Base-by-base conservation (phyloP, 768 basidiomycete genomes). In the Suillus discolor region DNA sequence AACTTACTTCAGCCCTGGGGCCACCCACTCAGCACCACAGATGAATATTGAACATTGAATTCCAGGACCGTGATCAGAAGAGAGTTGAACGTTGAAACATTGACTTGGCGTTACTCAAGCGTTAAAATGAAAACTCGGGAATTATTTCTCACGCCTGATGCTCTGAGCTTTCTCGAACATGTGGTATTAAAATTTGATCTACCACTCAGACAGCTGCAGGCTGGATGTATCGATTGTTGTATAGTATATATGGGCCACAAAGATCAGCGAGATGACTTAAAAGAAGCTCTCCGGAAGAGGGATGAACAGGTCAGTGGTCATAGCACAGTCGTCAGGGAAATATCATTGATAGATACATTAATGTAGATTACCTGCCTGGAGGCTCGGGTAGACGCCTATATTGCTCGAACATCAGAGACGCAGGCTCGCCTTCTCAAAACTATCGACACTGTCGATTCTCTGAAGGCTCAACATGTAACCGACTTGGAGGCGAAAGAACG, bases 381-480 rank as follows among this genome's bases (percentile, higher is more conserved):
- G 54, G 63, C 70, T 9, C 73, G 77, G 62, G 62, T 80, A 25
- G 73, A 79, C 23, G 80, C 78, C 3, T 74, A 81, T 55, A 73
- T 66, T 9, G 77, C 82, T 11, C 80, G 78, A 15, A 71, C 78
- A 12, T 82, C 85, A 2, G 77, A 81, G 20, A 68, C 82, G 2
- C 84, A 84, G 18, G 76, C 76, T 20, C 84, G 86, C 28, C 76
- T 88, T 28, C 66, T 82, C 53, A 74, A 80, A n/a, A 81, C 84
- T 0, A 76, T 86, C 12, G 85, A 87, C 67, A 75, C 80, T 3
- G 72, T 88, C 42, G 87, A 88, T 68, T 73, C 79, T 4, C 66
- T 81, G 31, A 80, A 81, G 45, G 68, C 70, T 20, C 66, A 73
- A 25, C 82, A 87, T 63, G 73, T 74, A 0, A 66, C 73, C 5